phyloP scores from a whole-genome alignment of 129 eudicot genomes.

The Flaveria ramosissima region DNA sequence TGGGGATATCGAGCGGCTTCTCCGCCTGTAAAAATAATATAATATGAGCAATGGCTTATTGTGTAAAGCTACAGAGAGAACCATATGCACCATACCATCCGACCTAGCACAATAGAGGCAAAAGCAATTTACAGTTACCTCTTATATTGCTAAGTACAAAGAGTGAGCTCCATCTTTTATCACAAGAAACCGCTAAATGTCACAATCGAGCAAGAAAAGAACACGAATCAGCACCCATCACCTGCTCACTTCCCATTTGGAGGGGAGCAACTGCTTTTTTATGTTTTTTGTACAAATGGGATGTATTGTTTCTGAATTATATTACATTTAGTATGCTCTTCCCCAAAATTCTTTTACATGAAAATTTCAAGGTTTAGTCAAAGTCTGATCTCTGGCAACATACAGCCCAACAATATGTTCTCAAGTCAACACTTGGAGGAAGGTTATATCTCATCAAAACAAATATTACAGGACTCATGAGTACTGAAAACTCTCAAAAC shows the following conservation, averaged over 20 bases:
- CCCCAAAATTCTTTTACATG: constrained; percentile 28
- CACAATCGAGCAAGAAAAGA: constrained; percentile 69
- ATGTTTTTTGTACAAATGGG: constrained; percentile 34
- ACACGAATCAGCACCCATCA: constrained; percentile 74
- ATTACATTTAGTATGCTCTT: constrained; percentile 30
- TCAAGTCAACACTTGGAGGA: constrained; percentile 40
- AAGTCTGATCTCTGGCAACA: constrained; percentile 30
- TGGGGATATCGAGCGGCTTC: constrained; percentile 83
- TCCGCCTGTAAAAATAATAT: constrained; percentile 60
- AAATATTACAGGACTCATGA: constrained; percentile 46
- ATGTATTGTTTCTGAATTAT: constrained; percentile 38
- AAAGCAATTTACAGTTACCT: constrained; percentile 73
- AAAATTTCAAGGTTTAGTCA: constrained; percentile 28
- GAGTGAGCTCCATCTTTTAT: constrained; percentile 89
- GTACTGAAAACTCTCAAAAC: constrained; percentile 51
- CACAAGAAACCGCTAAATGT: constrained; percentile 83
- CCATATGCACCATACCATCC: constrained; percentile 38
- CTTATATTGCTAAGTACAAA: constrained; percentile 80
- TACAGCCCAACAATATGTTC: constrained; percentile 24
- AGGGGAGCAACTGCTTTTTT: constrained; percentile 63
- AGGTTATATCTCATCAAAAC: constrained; percentile 48
- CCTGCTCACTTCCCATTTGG: constrained; percentile 74
- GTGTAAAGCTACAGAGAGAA: constrained; percentile 23
- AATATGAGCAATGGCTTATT: constrained; percentile 38
- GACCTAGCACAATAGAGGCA: constrained; percentile 45